phyloP scores from a whole-genome alignment of 345 rosid species.

The Reutealis trisperma region DNA sequence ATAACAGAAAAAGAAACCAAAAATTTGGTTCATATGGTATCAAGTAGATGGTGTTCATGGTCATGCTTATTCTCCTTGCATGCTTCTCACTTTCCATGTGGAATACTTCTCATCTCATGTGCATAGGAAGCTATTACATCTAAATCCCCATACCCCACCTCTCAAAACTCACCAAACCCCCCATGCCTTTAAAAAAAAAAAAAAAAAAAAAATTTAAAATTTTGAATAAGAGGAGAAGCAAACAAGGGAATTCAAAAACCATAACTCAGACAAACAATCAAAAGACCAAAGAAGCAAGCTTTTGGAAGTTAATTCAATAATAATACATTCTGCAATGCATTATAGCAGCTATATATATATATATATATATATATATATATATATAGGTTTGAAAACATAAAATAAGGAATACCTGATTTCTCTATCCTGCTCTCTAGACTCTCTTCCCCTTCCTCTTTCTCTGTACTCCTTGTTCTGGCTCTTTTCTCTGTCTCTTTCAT shows the following conservation, averaged over 20 bases:
- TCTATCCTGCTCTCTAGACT: slow-evolving; percentile 48
- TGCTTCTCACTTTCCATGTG: not conserved
- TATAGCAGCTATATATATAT: not conserved
- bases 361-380: no score
- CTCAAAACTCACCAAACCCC: not conserved
- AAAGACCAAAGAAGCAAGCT: no score
- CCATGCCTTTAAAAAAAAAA: not conserved
- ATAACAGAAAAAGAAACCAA: not conserved
- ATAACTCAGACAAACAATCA: not conserved
- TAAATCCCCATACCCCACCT: no score
- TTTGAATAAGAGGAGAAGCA: not conserved
- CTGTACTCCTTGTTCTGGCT: slow-evolving; percentile 58
- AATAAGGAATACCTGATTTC: slow-evolving; percentile 63
- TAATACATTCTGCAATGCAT: not conserved
- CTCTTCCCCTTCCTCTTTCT: slow-evolving; percentile 61
- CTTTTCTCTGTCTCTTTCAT: slow-evolving; percentile 46
- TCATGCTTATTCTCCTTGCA: not conserved
- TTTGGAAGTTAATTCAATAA: not conserved
- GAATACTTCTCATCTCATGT: not conserved
- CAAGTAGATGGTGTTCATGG: not conserved
- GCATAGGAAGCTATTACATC: not conserved
- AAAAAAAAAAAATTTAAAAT: not conserved
- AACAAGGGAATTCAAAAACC: no score
- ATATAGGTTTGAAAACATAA: not conserved
- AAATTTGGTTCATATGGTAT: not conserved